phyloP scores from a whole-genome alignment of 2,329 filamentous ascomycete genomes.

The Geosmithia morbida region DNA sequence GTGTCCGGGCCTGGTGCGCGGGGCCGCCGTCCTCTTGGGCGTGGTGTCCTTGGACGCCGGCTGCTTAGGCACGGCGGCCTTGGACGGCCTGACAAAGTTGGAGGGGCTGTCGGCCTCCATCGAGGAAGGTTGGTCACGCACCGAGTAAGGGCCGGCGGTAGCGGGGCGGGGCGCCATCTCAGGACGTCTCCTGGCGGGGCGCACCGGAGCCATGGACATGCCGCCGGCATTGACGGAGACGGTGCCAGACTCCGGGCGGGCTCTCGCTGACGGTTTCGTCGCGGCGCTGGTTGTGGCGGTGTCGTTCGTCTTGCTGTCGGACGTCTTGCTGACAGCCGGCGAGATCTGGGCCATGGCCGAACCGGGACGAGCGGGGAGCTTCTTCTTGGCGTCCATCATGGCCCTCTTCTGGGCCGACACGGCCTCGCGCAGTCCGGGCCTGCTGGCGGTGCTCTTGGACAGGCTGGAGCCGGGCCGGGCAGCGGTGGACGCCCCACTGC shows the following conservation, averaged over 20 bases:
- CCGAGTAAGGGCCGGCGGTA: constrained; percentile 51
- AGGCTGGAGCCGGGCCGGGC: constrained; percentile 43
- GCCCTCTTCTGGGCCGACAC: constrained; percentile 73
- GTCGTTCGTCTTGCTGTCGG: constrained; percentile 19
- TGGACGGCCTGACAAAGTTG: constrained; percentile 20
- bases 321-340: constrained; percentile 28
- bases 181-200: constrained; percentile 41
- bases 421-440: constrained; percentile 62
- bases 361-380: constrained; percentile 41
- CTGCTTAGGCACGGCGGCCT: constrained; percentile 30
- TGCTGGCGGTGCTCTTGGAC: constrained; percentile 46
- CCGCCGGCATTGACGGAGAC: constrained; percentile 35
- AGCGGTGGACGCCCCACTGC: constrained; percentile 31
- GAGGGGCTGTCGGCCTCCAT: constrained; percentile 29
- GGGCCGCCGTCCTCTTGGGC: constrained; percentile 33
- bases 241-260: constrained; percentile 24
- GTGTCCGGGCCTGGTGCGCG: constrained; percentile 31
- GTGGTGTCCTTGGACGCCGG: constrained; percentile 26
- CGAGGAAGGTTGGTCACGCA: constrained; percentile 29
- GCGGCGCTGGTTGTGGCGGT: constrained; percentile 3
- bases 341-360: constrained; percentile 51
- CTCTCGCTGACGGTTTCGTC: constrained; percentile 20
- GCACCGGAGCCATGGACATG: constrained; percentile 49
- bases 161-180: constrained; percentile 45
- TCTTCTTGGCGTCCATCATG: constrained; percentile 30